phyloP scores from a whole-genome alignment of 1,139 yeast genomes.

The Protomyces inouyei region DNA sequence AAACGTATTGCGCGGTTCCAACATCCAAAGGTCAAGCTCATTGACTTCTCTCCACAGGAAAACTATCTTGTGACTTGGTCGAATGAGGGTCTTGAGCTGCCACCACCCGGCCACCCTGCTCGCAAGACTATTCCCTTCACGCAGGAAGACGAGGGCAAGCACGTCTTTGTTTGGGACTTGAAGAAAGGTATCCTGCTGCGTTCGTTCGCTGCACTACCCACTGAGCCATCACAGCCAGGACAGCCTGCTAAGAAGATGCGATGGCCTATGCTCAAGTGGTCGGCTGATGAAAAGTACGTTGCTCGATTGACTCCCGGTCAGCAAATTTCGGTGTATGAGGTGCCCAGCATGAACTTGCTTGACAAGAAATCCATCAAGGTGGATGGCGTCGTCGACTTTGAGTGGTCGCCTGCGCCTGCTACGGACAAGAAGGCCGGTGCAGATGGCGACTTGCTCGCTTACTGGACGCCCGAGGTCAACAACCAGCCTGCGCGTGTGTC shows the following conservation, averaged over 20 bases:
- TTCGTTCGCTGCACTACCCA: slow-evolving; percentile 83
- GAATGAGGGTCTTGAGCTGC: slow-evolving; percentile 70
- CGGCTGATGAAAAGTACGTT: slow-evolving; percentile 85
- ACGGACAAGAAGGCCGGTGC: slow-evolving; percentile 58
- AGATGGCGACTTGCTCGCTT: slow-evolving; percentile 67
- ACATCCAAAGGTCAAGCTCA: slow-evolving; percentile 83
- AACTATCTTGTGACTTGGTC: slow-evolving; percentile 87
- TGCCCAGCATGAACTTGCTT: slow-evolving; percentile 65
- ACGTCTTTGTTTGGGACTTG: slow-evolving; percentile 90
- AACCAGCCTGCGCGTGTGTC: slow-evolving; percentile 96
- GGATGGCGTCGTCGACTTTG: slow-evolving; percentile 84
- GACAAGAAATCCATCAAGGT: slow-evolving; percentile 83
- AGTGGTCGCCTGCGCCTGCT: slow-evolving; percentile 82
- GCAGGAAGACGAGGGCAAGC: slow-evolving; percentile 86
- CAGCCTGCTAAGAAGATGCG: slow-evolving; percentile 50
- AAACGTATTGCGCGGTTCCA: slow-evolving; percentile 71
- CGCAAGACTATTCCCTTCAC: slow-evolving; percentile 70
- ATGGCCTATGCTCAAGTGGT: slow-evolving; percentile 99
- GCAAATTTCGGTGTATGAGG: slow-evolving; percentile 69
- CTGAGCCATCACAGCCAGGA: slow-evolving; percentile 33
- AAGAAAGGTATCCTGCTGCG: slow-evolving; percentile 76
- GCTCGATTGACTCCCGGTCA: slow-evolving; percentile 96
- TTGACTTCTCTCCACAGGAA: slow-evolving; percentile 91
- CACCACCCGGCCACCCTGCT: slow-evolving; percentile 59
- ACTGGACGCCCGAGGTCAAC: slow-evolving; percentile 93